Base-by-base conservation (phyloP, 225 moss, liverwort and hornwort species). In the Asterella californica region DNA sequence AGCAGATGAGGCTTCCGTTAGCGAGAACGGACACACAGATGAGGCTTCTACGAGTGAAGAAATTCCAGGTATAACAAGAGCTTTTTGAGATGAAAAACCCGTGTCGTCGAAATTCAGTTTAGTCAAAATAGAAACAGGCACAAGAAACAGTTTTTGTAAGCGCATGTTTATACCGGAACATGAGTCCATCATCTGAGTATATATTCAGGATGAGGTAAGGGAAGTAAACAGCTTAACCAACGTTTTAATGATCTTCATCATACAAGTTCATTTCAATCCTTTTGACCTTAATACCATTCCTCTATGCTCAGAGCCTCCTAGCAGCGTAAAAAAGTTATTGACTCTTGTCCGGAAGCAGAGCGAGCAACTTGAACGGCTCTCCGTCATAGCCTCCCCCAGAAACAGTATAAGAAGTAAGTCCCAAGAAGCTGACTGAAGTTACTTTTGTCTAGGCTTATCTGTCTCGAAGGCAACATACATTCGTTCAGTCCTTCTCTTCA, bases 311-410 rank as follows among this genome's bases (percentile, higher is more conserved):
- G 75, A 59, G 18, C 33, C n/a, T 76, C 76, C 86, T 18, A 12
- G 57, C 59, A 82, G 84, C 59, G 63, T 84, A 2, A 46, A 71
- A 77, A 87, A 82, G 33, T 77, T 87, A 72, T 66, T 87, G 72
- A 36, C 45, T 0, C 72, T 87, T 18, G 87, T 81, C 33, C 79
- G 87, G 76, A 82, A 62, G 79, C 87, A 87, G 61, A 87, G 87
- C 68, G 57, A 69, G 77, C 87, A 84, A 52, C 87, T 87, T 33
- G 82, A 87, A 24, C 64, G 62, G 36, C 42, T 81, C 29, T 64
- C 75, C 42, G 71, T 76, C 45, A 37, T 76, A 76, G 38, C 59
- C 22, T 37, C 61, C 27, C 66, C 78, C 6, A 79, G 70, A 57
- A 69, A 42, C 22, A 50, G 65, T 78, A 78, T 66, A 18, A 49